Percentiles rank a stretch among this genome's conserved stretches.
Conservation (phyloP, 192 early-diverging fungal species). For the Thamnidium elegans region DNA sequence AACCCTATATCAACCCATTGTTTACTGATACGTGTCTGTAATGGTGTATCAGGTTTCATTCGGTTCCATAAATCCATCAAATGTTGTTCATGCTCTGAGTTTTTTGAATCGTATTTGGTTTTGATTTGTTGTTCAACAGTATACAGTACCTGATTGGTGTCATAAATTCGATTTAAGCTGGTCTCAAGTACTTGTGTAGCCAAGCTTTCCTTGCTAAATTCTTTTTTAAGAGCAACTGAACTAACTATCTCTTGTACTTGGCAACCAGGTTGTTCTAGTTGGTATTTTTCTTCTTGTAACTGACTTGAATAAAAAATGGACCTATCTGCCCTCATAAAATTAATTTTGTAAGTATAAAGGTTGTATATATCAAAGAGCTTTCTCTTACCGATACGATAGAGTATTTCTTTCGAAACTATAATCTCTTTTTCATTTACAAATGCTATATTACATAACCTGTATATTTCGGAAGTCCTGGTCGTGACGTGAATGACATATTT, state of each 20-base stretch:
- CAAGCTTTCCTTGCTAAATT: neutral
- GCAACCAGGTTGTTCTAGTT: neutral
- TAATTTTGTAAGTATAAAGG: neutral
- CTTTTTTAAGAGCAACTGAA: neutral
- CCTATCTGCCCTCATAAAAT: conserved; percentile 27
- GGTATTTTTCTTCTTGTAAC: conserved; percentile 14
- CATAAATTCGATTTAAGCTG: neutral
- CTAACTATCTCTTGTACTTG: neutral
- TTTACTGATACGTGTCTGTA: conserved; percentile 45
- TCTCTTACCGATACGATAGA: conserved; percentile 17
- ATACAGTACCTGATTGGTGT: neutral
- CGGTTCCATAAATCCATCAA: conserved; percentile 57
- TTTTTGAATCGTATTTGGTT: conserved; percentile 7
- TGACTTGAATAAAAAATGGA: conserved; percentile 53
- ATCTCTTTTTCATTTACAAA: neutral
- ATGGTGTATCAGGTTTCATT: conserved; percentile 52
- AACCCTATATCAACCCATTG: conserved; percentile 81
- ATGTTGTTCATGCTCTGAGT: conserved; percentile 1
- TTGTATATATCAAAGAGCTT: neutral
- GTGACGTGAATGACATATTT: conserved; percentile 51
- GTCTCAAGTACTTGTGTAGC: neutral
- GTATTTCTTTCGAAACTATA: neutral
- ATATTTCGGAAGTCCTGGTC: conserved; percentile 64
- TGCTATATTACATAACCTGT: conserved; percentile 39
- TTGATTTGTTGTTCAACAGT: neutral